These are phyloP conservation scores for Lepraria neglecta DNA, from an alignment of 495 filamentous ascomycete species.

Conservation along the genomic window DNA sequence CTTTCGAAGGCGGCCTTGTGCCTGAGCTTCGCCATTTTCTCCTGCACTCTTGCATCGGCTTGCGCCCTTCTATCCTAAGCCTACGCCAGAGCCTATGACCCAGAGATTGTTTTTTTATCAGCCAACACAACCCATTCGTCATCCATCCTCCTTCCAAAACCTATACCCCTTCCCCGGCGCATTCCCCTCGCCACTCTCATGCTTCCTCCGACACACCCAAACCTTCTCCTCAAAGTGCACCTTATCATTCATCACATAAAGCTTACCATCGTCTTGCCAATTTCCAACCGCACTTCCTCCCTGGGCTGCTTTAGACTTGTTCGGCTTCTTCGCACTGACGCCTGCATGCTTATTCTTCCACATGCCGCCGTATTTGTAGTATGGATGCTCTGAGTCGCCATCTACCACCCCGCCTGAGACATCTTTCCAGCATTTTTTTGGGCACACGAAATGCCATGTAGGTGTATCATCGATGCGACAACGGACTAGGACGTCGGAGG, in stretches of 20 bases:
- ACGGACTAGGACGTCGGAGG: slow-evolving; percentile 24
- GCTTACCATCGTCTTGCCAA: neutral
- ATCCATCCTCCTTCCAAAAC: slow-evolving; percentile 21
- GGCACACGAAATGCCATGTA: slow-evolving; percentile 28
- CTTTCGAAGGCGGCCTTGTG: no score
- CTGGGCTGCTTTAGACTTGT: neutral
- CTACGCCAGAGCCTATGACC: no score
- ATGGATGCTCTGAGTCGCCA: slow-evolving; percentile 19
- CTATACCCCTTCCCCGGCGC: slow-evolving; percentile 11
- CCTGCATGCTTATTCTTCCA: slow-evolving; percentile 28
- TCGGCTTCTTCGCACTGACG: slow-evolving; percentile 24
- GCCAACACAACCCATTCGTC: neutral
- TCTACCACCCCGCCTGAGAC: slow-evolving; percentile 24
- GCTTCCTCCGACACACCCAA: slow-evolving; percentile 22
- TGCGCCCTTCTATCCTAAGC: neutral
- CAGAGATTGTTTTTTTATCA: neutral
- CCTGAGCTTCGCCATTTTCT: no score
- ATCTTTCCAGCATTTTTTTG: slow-evolving; percentile 24
- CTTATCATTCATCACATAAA: slow-evolving; percentile 17
- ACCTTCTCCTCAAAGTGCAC: slow-evolving; percentile 11
- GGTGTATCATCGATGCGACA: slow-evolving; percentile 22
- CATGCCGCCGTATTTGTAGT: slow-evolving; percentile 28
- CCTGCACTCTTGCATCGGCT: no score
- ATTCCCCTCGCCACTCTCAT: slow-evolving; percentile 15
- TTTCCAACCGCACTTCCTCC: slow-evolving; percentile 8